phyloP scores from a whole-genome alignment of 495 filamentous ascomycete genomes.

The Poronia punctata region DNA sequence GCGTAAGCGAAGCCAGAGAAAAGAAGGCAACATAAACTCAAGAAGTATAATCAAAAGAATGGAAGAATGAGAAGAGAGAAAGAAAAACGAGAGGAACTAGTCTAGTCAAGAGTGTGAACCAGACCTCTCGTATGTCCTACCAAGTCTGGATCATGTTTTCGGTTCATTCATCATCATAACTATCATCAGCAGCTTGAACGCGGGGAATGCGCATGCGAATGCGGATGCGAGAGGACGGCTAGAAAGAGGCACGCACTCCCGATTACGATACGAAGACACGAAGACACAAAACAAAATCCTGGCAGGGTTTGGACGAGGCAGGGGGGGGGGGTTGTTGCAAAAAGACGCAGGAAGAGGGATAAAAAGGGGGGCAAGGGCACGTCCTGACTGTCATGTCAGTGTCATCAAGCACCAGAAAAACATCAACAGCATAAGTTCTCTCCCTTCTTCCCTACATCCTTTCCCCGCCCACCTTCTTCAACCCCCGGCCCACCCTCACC shows the following conservation, averaged over 20 bases:
- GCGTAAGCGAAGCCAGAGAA: conserved; percentile 4
- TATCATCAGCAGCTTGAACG: too few species aligned
- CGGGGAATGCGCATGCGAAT: too few species aligned
- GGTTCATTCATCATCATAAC: too few species aligned
- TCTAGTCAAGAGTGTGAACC: neutral
- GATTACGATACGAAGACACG: neutral
- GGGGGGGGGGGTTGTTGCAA: neutral
- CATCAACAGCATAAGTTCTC: conserved; percentile 14
- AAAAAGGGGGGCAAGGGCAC: neutral
- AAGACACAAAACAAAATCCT: neutral
- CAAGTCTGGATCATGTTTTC: too few species aligned
- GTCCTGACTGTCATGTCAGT: conserved; percentile 8
- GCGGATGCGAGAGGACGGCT: too few species aligned
- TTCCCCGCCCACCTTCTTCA: neutral
- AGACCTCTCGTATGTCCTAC: neutral
- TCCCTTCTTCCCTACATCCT: conserved; percentile 3
- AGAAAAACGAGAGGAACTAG: neutral
- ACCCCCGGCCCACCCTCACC: conserved; percentile 1
- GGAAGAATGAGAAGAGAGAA: neutral
- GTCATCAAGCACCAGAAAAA: conserved; percentile 6
- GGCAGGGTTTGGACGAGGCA: neutral
- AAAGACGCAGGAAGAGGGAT: neutral
- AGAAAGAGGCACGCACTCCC: too few species aligned
- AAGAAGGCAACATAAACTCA: conserved; percentile 1
- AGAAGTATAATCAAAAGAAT: conserved; percentile 4